These are phyloP conservation scores for Macrolepiota dolichaula DNA, from an alignment of 768 basidiomycete species.

Conservation along the genomic window DNA sequence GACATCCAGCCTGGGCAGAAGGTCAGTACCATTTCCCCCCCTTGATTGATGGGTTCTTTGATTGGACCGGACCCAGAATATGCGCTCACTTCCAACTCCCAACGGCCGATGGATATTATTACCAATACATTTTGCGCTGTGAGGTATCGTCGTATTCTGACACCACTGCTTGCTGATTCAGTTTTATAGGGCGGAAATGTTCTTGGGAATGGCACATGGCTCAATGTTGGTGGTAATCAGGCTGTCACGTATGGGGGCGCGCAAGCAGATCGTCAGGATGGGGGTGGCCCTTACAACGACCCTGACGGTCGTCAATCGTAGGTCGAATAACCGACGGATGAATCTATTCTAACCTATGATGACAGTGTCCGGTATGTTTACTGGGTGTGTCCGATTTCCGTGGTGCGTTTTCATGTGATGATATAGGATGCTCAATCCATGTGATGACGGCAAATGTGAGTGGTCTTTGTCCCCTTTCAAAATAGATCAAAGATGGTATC, in stretches of 20 bases:
- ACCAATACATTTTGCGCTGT: slow-evolving; percentile 79
- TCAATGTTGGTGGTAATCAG: slow-evolving; percentile 73
- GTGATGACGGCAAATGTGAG: too few relatives aligned
- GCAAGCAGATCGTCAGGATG: slow-evolving; percentile 12
- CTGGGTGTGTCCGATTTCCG: too few relatives aligned
- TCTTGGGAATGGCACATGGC: slow-evolving; percentile 76
- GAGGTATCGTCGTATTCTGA: too few relatives aligned
- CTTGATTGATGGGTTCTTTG: background rate
- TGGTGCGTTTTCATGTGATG: too few relatives aligned
- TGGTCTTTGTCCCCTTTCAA: too few relatives aligned
- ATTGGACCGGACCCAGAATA: slow-evolving; percentile 46
- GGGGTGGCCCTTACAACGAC: slow-evolving; percentile 51
- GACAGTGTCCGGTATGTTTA: too few relatives aligned
- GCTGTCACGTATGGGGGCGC: slow-evolving; percentile 58
- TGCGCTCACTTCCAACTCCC: slow-evolving; percentile 50
- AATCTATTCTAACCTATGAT: too few relatives aligned
- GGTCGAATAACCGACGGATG: slow-evolving; percentile 17
- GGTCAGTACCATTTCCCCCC: slow-evolving; percentile 30
- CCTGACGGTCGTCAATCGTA: slow-evolving; percentile 58
- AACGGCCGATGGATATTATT: slow-evolving; percentile 53
- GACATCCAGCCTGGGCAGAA: slow-evolving; percentile 70
- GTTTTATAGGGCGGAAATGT: slow-evolving; percentile 43
- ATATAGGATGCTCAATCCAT: too few relatives aligned
- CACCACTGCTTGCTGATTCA: too few relatives aligned
- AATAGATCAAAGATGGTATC: too few relatives aligned